Evolutionary conservation across 495 filamentous ascomycete species (phyloP), one percentile per base, ranked within the genome.

Genomic region (Trichoderma asperelloides): DNA sequence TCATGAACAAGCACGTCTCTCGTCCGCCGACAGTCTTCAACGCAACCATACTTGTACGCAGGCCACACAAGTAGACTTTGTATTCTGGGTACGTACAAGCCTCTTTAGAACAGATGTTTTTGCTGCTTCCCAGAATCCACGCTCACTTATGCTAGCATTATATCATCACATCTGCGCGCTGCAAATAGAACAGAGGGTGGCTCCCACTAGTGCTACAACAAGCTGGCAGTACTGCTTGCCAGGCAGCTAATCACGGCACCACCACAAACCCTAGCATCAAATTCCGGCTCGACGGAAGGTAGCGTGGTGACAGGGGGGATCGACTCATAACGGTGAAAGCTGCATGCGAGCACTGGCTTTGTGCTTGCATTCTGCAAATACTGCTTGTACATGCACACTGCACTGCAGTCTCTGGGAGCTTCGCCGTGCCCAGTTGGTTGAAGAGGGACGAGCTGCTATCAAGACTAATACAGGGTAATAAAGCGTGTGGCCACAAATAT

Each of bases 281-380:
- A 60, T 18, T 18, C 55, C 55, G 55, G 49, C 49, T 55, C 49
- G 55, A 60, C 55, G 55, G 55, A 60, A 60, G 23, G 27, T 60
- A 60, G 55, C 55, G 27, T 60, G 55, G 55, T 15, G 55, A 60
- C 55, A 28, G n/a, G 55, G 55, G 55, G 55, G 21, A 18, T 25
- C 27, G 25, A 25, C 27, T 25, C 27, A 13, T 28, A 60, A 27
- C 23, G 55, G 23, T 60, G 55, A 60, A 25, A 30, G 55, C 12
- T 60, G 25, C 55, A 60, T 60, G 25, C n/a, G 55, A 60, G 23
- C 55, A 60, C 55, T 27, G 25, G 25, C 55, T 18, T 60, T 60
- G 25, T 60, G 55, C 55, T 28, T 60, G 27, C 55, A 60, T 60
- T 28, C 21, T 60, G 55, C 55, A 60, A 11, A 51, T 51, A 23